phyloP scores from a whole-genome alignment of 2,329 filamentous ascomycete species.

The Ploettnerulaceae sp. region DNA sequence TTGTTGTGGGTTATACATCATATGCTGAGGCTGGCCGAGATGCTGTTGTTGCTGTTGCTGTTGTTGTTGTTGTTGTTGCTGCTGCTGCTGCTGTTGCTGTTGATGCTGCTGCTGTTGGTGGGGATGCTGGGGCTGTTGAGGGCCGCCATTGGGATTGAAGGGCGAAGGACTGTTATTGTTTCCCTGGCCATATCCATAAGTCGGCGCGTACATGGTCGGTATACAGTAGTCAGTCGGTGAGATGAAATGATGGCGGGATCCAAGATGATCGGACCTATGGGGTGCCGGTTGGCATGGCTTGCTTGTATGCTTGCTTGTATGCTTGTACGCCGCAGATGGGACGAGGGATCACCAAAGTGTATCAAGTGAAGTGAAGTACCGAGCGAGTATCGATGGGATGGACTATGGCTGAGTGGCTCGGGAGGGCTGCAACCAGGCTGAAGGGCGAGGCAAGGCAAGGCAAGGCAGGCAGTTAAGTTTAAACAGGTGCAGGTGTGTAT shows the following conservation, averaged over 20 bases:
- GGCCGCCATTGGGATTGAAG: slow-evolving; percentile 22
- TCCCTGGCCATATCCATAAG: slow-evolving; percentile 23
- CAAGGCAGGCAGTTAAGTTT: too few species aligned
- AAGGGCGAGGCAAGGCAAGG: neutral
- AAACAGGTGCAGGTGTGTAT: too few species aligned
- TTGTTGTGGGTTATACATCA: slow-evolving; percentile 51
- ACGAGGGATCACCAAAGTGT: neutral
- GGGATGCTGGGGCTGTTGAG: slow-evolving; percentile 17
- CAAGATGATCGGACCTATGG: slow-evolving; percentile 2
- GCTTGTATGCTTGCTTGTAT: too few species aligned
- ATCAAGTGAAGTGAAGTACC: neutral
- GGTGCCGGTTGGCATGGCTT: slow-evolving; percentile 2
- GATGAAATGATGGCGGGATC: slow-evolving; percentile 5
- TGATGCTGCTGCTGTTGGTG: slow-evolving; percentile 22
- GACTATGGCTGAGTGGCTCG: neutral
- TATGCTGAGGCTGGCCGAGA: slow-evolving; percentile 38
- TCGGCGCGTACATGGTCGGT: slow-evolving; percentile 26
- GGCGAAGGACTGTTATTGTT: slow-evolving; percentile 15
- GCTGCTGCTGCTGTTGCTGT: slow-evolving; percentile 37
- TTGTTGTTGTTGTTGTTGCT: slow-evolving; percentile 43
- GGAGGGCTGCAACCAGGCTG: neutral
- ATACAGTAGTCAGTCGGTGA: neutral
- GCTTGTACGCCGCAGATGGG: neutral
- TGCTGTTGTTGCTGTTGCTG: slow-evolving; percentile 25
- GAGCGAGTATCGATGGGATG: neutral